Conservation (phyloP, 1,284 basidiomycete species). For the Phylloporus sp. region DNA sequence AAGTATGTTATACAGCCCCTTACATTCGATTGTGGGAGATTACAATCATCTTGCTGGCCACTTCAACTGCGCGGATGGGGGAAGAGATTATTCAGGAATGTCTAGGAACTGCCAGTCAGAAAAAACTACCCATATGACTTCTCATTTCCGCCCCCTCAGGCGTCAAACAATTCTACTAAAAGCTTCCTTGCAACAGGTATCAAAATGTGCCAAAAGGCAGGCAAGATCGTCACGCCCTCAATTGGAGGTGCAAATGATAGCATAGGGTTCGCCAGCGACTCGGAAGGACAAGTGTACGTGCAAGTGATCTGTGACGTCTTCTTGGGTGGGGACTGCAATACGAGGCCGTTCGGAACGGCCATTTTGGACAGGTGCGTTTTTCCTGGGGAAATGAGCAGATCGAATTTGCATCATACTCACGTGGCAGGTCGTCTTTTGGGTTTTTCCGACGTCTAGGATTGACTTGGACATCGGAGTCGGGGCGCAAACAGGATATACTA, state of each 20-base stretch:
- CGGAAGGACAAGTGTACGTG: slow-evolving; percentile 56
- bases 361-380: slow-evolving; percentile 63
- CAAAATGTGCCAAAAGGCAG: slow-evolving; percentile 60
- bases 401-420: slow-evolving; percentile 4
- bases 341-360: slow-evolving; percentile 64
- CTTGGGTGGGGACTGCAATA: slow-evolving; percentile 51
- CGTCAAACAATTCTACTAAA: too few species aligned
- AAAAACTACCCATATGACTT: too few species aligned
- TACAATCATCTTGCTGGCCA: too few species aligned
- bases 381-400: neutral
- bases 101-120: too few species aligned
- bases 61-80: too few species aligned
- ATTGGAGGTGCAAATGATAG: slow-evolving; percentile 65
- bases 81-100: too few species aligned
- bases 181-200: slow-evolving; percentile 61
- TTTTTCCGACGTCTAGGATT: slow-evolving; percentile 42
- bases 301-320: slow-evolving; percentile 68
- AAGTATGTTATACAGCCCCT: too few species aligned
- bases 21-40: too few species aligned
- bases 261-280: slow-evolving; percentile 54
- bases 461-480: slow-evolving; percentile 74
- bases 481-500: slow-evolving; percentile 49
- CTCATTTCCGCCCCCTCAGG: too few species aligned
- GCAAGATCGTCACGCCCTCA: slow-evolving; percentile 68
- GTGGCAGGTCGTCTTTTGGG: too few species aligned